Base-by-base conservation (phyloP, 768 basidiomycete species). In the Termitomyces sp. region DNA sequence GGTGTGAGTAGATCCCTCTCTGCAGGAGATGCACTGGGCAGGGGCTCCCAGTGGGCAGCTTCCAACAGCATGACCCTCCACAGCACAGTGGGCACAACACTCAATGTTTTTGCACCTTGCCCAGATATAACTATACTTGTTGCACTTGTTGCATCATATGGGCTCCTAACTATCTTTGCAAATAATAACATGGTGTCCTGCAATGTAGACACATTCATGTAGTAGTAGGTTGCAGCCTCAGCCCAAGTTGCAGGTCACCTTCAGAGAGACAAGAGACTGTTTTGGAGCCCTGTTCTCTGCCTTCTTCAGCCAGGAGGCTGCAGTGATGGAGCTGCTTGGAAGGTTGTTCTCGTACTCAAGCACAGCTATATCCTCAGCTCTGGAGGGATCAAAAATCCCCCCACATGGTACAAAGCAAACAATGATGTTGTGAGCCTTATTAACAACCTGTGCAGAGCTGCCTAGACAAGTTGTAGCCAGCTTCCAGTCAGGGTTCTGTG, bases 301-400 rank as follows among this genome's bases (percentile, higher is more conserved):
- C 27, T 45, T 45, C 11, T 50, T 51, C 31, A 57, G 49, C 56
- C 48, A 57, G n/a, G 29, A 10, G 11, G 48, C 56, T 17, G 27
- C 21, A 19, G 21, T n/a, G 27, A 57, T 57, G 1, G n/a, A 32
- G 11, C 27, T 25, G 0, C 1, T 0, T 6, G 23, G 37, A 11
- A 56, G 45, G 8, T 27, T 5, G 25, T 48, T 40, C 23, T 48
- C 38, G 21, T 17, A 5, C n/a, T 47, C 35, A 34, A 55, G 38
- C 3, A 4, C 16, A 2, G 6, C 14, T 0, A 56, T 12, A 19
- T 56, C 32, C 1, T 31, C 27, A 9, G 14, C 3, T 17, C 19
- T 31, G 25, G 45, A 25, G 31, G 56, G 56, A 27, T 56, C 46
- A 16, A 56, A 56, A 21, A 48, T 12, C 8, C 53, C 53, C 1